Evolutionary conservation across 1,284 basidiomycete species (phyloP).

Genomic region (Pseudozyma flocculosa): DNA sequence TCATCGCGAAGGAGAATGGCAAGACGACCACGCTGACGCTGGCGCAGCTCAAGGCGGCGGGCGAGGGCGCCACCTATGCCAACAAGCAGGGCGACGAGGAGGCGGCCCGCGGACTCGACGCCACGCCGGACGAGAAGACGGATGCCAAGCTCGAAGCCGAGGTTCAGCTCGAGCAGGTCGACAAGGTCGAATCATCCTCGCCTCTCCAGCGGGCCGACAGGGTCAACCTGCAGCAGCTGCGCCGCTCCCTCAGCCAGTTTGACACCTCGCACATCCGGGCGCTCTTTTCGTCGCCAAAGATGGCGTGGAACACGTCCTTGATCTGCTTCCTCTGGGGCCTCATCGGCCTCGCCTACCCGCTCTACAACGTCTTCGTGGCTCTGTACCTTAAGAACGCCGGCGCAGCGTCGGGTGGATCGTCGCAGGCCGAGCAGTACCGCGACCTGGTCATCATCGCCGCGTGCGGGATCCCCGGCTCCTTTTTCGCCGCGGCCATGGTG

Average conservation of each 20-base stretch:
- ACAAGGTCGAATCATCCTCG: not conserved
- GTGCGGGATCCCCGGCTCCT: conserved; percentile 67
- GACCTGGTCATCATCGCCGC: conserved; percentile 65
- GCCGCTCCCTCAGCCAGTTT: conserved; percentile 20
- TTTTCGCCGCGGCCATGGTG: conserved; percentile 65
- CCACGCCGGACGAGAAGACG: not conserved
- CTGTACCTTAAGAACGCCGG: conserved; percentile 65
- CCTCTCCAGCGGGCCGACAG: not conserved
- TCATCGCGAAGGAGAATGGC: conserved; percentile 71
- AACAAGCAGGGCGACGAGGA: conserved; percentile 60
- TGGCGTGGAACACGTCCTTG: conserved; percentile 68
- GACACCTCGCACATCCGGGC: conserved; percentile 63
- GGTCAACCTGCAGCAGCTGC: conserved; percentile 16
- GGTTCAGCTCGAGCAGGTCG: not conserved
- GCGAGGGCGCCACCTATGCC: conserved; percentile 31
- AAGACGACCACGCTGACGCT: conserved; percentile 45
- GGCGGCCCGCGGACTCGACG: conserved; percentile 1
- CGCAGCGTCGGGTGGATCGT: too few relatives aligned
- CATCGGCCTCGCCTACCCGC: conserved; percentile 72
- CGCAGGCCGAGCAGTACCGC: conserved; percentile 67
- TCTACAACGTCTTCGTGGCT: conserved; percentile 69
- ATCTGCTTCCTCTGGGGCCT: conserved; percentile 68
- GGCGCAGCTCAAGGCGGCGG: conserved; percentile 36
- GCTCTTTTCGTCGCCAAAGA: conserved; percentile 67
- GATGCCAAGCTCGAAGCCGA: not conserved